Evolutionary conservation across 2,329 filamentous ascomycete species (phyloP), one percentile per base, ranked within the genome.

Genomic region (Coniella lustricola): DNA sequence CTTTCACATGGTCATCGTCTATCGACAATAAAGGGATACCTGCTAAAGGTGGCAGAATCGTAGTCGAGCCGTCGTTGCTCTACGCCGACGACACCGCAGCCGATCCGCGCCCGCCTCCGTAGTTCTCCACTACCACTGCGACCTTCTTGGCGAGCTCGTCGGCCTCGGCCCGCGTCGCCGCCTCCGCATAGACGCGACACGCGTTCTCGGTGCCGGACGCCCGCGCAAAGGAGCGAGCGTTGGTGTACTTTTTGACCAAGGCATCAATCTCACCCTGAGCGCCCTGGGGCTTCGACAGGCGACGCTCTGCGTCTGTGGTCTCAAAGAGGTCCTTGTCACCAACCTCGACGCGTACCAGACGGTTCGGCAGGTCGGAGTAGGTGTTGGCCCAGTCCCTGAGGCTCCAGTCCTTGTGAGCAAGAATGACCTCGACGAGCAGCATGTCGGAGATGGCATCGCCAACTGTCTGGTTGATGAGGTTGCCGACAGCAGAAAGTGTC

Each of bases 381-480:
- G 90, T 96, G 55, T 81, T 80, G 54, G 90, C 82, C 93, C 93
- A 98, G 65, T 97, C 89, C 64, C 84, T 84, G 39, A 90, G 83
- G 21, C 80, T 82, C 90, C 90, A 98, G 57, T 76, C 78, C 73
- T 96, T 97, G 77, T 97, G 90, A 7, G 93, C 90, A 35, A 98
- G 83, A 57, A 97, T 93, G 31, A 91, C 87, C 69, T 98, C 93
- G 34, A 97, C 90, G 61, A 98, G 82, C 39, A 98, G 80, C 78
- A 96, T 87, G 69, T 98, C 93, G 1, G 90, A 95, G 49, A 98
- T 79, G 40, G 93, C 93, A 64, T 98, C 93, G 46, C 93, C 93
- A 40, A 97, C 91, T 1, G 93, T 93, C 73, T 98, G 93, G 75
- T 98, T 98, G 74, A 98, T 95, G 55, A 98, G 78, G 59, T 96